These are phyloP conservation scores for Gliomastix tumulicola DNA, from an alignment of 2,329 filamentous ascomycete genomes.

Conservation along the genomic window DNA sequence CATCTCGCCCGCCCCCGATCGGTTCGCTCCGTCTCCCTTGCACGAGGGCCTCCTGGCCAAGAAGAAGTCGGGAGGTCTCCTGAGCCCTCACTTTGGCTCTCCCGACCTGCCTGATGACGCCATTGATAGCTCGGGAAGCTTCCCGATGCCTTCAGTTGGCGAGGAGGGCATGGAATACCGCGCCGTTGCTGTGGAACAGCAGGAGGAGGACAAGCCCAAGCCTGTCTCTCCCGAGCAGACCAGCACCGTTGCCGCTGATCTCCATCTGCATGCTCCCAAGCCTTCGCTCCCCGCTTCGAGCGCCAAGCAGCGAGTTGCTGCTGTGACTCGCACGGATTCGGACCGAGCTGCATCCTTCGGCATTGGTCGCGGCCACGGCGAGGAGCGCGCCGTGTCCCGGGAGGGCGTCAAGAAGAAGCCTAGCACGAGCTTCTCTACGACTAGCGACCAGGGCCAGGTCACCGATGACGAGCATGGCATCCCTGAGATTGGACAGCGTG, in stretches of 20 bases:
- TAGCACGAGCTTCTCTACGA: constrained; percentile 48
- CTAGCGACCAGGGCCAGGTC: constrained; percentile 35
- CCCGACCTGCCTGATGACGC: constrained; percentile 29
- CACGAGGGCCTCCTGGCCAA: constrained; percentile 59
- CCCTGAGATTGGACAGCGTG: constrained; percentile 83
- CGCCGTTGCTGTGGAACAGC: constrained; percentile 39
- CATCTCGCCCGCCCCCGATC: constrained; percentile 67
- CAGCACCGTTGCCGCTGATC: constrained; percentile 68
- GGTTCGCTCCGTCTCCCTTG: constrained; percentile 79
- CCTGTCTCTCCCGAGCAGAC: constrained; percentile 60
- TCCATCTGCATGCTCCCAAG: constrained; percentile 84
- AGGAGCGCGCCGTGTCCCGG: constrained; percentile 35
- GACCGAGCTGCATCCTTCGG: constrained; percentile 77
- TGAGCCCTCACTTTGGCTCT: constrained; percentile 24
- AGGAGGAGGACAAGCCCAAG: constrained; percentile 27
- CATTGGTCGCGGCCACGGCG: constrained; percentile 60
- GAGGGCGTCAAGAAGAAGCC: constrained; percentile 57
- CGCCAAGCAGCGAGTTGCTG: constrained; percentile 75
- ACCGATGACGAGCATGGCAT: constrained; percentile 80
- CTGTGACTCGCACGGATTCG: constrained; percentile 89
- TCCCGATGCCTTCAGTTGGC: constrained; percentile 76
- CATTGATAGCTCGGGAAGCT: constrained; percentile 62
- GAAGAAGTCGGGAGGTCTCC: constrained; percentile 19
- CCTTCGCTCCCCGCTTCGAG: constrained; percentile 76
- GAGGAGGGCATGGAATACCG: constrained; percentile 89